Percentiles rank a stretch among this genome's conserved stretches.
These are phyloP conservation scores for Neocucurbitaria cava DNA, from an alignment of 2,329 filamentous ascomycete genomes.

Conservation along the genomic window DNA sequence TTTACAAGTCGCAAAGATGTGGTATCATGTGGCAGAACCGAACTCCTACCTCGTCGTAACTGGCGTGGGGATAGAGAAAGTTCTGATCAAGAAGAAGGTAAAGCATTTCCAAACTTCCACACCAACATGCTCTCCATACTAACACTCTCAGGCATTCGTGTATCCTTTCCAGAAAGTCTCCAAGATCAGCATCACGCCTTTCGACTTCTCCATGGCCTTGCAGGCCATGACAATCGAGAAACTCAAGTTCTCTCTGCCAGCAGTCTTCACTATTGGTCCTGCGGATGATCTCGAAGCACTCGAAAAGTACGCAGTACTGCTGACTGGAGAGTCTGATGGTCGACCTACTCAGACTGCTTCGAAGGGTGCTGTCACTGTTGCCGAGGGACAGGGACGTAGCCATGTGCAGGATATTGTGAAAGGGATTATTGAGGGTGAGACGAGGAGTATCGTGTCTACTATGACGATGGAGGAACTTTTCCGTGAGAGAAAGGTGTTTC, in stretches of 20 bases:
- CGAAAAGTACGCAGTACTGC: constrained; percentile 81
- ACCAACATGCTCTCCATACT: constrained; percentile 29
- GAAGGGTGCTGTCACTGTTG: constrained; percentile 50
- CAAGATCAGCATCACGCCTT: constrained; percentile 69
- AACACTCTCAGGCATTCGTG: constrained; percentile 38
- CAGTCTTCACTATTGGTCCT: constrained; percentile 86
- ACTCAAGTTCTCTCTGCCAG: constrained; percentile 79
- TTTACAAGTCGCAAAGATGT: constrained; percentile 37
- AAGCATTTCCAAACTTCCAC: neutral
- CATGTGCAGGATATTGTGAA: constrained; percentile 87
- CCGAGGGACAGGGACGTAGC: constrained; percentile 58
- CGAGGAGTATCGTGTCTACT: constrained; percentile 78
- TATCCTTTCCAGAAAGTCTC: constrained; percentile 50
- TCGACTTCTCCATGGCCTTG: constrained; percentile 82
- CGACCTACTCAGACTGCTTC: constrained; percentile 42
- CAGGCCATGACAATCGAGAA: constrained; percentile 93
- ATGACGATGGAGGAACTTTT: constrained; percentile 97
- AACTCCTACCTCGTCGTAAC: constrained; percentile 90
- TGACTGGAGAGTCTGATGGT: constrained; percentile 68
- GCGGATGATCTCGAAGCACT: constrained; percentile 74
- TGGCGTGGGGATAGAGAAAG: constrained; percentile 75
- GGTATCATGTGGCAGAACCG: constrained; percentile 73
- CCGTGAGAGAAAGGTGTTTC: constrained; percentile 77
- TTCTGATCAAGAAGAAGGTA: constrained; percentile 80
- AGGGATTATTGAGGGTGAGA: constrained; percentile 89